Evolutionary conservation across 108 stramenopile genomes (phyloP).

Genomic region (Fragilaria crotonensis): DNA sequence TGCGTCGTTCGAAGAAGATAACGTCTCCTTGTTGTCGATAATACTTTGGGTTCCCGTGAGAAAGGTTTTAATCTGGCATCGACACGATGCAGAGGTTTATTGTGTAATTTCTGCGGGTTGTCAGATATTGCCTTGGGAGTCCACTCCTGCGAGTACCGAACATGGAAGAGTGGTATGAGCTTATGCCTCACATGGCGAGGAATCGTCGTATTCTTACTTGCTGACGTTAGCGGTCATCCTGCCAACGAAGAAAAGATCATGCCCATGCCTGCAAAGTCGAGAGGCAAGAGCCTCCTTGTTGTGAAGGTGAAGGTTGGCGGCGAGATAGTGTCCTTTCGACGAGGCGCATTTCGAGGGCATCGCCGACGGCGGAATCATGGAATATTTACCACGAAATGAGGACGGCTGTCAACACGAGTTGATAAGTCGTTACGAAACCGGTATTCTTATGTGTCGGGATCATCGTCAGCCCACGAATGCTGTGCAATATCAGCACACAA

Average conservation of each 20-base stretch:
- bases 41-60: constrained; percentile 37
- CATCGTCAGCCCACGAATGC: constrained; percentile 75
- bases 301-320: constrained; percentile 66
- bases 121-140: constrained; percentile 63
- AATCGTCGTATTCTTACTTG: constrained; percentile 47
- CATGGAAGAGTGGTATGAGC: constrained; percentile 69
- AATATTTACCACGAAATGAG: constrained; percentile 62
- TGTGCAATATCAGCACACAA: constrained; percentile 78
- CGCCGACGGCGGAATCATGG: constrained; percentile 54
- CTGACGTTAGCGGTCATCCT: constrained; percentile 23
- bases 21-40: constrained; percentile 56
- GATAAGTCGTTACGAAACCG: constrained; percentile 37
- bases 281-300: constrained; percentile 19
- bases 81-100: constrained; percentile 40
- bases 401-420: constrained; percentile 67
- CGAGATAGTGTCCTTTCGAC: constrained; percentile 42
- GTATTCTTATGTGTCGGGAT: constrained; percentile 64
- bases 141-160: constrained; percentile 72
- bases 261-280: constrained; percentile 5
- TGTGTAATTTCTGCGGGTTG: constrained; percentile 71
- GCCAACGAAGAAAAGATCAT: neutral
- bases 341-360: constrained; percentile 28
- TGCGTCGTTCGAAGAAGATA: constrained; percentile 76
- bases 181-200: constrained; percentile 39
- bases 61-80: constrained; percentile 40